These are phyloP conservation scores for Candida tropicalis DNA, from an alignment of 1,139 yeast species.

Conservation along the genomic window DNA sequence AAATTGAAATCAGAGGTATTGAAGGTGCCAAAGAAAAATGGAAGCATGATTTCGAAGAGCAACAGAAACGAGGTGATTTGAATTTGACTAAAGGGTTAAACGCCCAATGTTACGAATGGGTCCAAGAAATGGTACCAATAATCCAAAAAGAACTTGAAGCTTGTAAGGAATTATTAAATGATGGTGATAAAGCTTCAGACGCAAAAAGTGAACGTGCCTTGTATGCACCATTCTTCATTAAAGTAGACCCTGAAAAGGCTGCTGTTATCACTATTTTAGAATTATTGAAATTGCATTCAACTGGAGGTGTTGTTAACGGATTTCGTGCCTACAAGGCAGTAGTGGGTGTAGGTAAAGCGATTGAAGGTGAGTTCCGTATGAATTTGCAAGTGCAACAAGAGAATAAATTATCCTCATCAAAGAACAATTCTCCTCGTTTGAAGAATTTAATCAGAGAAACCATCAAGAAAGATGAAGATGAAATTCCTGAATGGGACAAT, in stretches of 20 bases:
- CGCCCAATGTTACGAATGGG: slow-evolving; percentile 80
- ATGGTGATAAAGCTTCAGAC: slow-evolving; percentile 21
- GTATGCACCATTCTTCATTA: slow-evolving; percentile 77
- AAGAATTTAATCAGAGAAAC: slow-evolving; percentile 38
- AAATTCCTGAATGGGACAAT: slow-evolving; percentile 43
- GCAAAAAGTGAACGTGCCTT: slow-evolving; percentile 51
- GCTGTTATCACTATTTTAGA: slow-evolving; percentile 86
- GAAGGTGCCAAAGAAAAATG: slow-evolving; percentile 89
- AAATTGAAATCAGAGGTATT: slow-evolving; percentile 74
- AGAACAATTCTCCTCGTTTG: slow-evolving; percentile 41
- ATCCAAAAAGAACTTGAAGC: slow-evolving; percentile 64
- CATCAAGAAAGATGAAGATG: slow-evolving; percentile 16
- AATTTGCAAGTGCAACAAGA: slow-evolving; percentile 63
- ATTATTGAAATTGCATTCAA: slow-evolving; percentile 68
- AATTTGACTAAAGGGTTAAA: slow-evolving; percentile 64
- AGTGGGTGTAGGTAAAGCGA: slow-evolving; percentile 77
- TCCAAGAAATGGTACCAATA: slow-evolving; percentile 66
- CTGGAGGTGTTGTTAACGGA: slow-evolving; percentile 81
- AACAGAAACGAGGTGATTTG: slow-evolving; percentile 63
- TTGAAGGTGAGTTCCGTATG: slow-evolving; percentile 82
- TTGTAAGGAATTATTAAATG: slow-evolving; percentile 39
- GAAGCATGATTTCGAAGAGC: slow-evolving; percentile 79
- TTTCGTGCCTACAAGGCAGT: slow-evolving; percentile 86
- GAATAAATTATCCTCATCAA: slow-evolving; percentile 45
- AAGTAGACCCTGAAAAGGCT: slow-evolving; percentile 78